Evolutionary conservation across 2,329 filamentous ascomycete species (phyloP).

Genomic region (Ophiostoma populinum): DNA sequence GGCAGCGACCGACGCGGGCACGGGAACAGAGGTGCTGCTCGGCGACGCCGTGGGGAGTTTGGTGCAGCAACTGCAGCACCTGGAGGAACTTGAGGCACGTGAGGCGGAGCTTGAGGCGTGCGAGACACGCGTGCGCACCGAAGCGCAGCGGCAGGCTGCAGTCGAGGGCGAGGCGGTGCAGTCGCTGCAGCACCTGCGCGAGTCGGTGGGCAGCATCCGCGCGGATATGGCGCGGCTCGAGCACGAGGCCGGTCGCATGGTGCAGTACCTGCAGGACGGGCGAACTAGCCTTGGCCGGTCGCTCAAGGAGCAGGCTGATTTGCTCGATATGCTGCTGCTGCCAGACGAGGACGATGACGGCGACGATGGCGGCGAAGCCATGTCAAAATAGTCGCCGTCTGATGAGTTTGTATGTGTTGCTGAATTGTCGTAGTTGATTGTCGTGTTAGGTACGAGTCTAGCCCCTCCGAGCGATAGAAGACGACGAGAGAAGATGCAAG

Average conservation of each 20-base stretch:
- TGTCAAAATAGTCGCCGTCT: slow-evolving; percentile 4
- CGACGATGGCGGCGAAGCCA: slow-evolving; percentile 1
- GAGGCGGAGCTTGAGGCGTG: slow-evolving; percentile 48
- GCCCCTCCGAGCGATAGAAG: too few relatives aligned
- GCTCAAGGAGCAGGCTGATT: slow-evolving; percentile 11
- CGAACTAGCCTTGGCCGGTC: slow-evolving; percentile 8
- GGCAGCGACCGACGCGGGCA: not conserved
- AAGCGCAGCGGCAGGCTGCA: slow-evolving; percentile 9
- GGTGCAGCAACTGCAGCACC: slow-evolving; percentile 24
- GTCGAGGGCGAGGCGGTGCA: slow-evolving; percentile 8
- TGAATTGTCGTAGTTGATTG: too few relatives aligned
- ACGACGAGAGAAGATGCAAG: too few relatives aligned
- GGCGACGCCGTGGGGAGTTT: too few relatives aligned
- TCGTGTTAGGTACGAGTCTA: too few relatives aligned
- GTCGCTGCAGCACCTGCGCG: slow-evolving; percentile 10
- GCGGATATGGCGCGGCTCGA: slow-evolving; percentile 11
- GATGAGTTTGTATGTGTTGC: too few relatives aligned
- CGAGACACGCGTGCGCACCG: slow-evolving; percentile 41
- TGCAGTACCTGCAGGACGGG: slow-evolving; percentile 7
- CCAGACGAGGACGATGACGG: slow-evolving; percentile 1
- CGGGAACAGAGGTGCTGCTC: too few relatives aligned
- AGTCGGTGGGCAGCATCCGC: slow-evolving; percentile 10
- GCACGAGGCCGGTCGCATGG: slow-evolving; percentile 10
- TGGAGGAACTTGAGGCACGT: slow-evolving; percentile 23
- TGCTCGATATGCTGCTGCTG: slow-evolving; percentile 8